Evolutionary conservation across 2,329 filamentous ascomycete genomes (phyloP).

Genomic region (Neofusicoccum parvum): DNA sequence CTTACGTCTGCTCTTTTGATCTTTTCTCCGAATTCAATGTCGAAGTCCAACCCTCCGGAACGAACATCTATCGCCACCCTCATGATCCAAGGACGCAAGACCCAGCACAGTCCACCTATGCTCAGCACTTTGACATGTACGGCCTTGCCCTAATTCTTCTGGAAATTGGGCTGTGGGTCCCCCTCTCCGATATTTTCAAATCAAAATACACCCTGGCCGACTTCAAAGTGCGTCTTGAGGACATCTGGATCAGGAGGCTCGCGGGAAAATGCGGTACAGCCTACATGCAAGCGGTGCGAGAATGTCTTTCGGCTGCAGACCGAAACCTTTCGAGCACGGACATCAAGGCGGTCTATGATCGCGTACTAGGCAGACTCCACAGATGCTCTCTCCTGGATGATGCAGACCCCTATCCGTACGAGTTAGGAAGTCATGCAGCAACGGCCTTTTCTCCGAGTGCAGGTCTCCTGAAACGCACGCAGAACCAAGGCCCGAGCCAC

Average conservation of each 20-base stretch:
- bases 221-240: constrained; percentile 66
- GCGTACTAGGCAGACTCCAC: constrained; percentile 49
- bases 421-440: background rate
- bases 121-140: constrained; percentile 62
- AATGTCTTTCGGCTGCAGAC: constrained; percentile 72
- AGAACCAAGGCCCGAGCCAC: background rate
- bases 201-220: constrained; percentile 61
- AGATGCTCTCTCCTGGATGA: constrained; percentile 41
- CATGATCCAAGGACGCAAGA: constrained; percentile 45
- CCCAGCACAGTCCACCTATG: constrained; percentile 54
- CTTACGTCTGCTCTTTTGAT: constrained; percentile 74
- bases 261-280: constrained; percentile 70
- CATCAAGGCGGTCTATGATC: constrained; percentile 36
- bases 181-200: constrained; percentile 61
- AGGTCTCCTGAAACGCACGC: constrained; percentile 3
- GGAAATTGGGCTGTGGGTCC: constrained; percentile 76
- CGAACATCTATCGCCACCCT: constrained; percentile 67
- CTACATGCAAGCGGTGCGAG: constrained; percentile 74
- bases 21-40: constrained; percentile 64
- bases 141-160: constrained; percentile 72
- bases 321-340: constrained; percentile 32
- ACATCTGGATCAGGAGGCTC: constrained; percentile 65
- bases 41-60: constrained; percentile 32
- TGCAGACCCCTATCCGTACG: constrained; percentile 7
- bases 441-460: background rate